These are phyloP conservation scores for Ophiostoma quercus DNA, from an alignment of 2,329 filamentous ascomycete species.

Conservation along the genomic window DNA sequence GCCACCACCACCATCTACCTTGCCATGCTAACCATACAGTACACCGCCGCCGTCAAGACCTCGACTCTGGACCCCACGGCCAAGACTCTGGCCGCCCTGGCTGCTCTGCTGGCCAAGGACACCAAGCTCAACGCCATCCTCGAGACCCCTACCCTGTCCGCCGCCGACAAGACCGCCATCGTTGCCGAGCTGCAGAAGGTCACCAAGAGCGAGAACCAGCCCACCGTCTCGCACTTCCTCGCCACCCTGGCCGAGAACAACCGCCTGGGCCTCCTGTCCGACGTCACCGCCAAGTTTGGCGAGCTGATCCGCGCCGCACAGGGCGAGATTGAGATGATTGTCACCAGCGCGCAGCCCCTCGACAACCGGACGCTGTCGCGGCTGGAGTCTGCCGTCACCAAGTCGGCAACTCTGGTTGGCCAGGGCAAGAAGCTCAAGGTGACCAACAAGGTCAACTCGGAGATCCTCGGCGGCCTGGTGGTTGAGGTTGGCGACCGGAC, in stretches of 20 bases:
- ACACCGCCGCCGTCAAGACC: conserved; percentile 90
- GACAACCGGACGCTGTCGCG: conserved; percentile 81
- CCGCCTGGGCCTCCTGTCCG: conserved; percentile 74
- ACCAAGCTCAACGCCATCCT: conserved; percentile 73
- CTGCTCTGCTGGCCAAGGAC: conserved; percentile 72
- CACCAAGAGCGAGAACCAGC: conserved; percentile 61
- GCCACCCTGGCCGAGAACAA: conserved; percentile 91
- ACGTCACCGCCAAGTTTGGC: conserved; percentile 80
- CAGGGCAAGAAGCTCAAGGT: conserved; percentile 97
- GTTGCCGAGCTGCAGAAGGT: conserved; percentile 83
- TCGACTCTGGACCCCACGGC: conserved; percentile 79
- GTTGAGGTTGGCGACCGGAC: conserved; percentile 97
- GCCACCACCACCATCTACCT: background rate
- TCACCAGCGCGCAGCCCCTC: conserved; percentile 84
- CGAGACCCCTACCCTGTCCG: conserved; percentile 69
- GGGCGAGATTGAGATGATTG: conserved; percentile 88
- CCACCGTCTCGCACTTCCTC: conserved; percentile 92
- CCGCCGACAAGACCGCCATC: conserved; percentile 78
- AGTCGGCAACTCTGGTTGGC: conserved; percentile 80
- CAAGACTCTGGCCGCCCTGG: conserved; percentile 69
- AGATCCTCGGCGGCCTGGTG: conserved; percentile 87
- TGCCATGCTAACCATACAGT: conserved; percentile 49
- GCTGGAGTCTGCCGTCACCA: conserved; percentile 80
- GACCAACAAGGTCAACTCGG: conserved; percentile 88
- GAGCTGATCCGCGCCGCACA: conserved; percentile 81